Evolutionary conservation across 352 stramenopile genomes (phyloP).

Genomic region (Plasmopara muralis): DNA sequence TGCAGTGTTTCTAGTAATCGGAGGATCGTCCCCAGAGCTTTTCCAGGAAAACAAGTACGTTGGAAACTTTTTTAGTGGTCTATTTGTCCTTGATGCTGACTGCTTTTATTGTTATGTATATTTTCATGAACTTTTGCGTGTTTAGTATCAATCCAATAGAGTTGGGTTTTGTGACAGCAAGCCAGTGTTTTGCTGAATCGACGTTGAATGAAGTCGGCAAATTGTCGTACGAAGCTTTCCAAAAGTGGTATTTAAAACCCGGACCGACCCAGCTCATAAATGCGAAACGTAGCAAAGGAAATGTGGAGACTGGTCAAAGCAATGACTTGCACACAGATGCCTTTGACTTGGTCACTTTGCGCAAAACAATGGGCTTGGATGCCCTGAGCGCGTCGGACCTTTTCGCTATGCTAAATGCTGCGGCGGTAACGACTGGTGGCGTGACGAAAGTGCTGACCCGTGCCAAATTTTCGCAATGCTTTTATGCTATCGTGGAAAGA

Average conservation of each 20-base stretch:
- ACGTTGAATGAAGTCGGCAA: constrained; percentile 52
- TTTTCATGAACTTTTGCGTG: not conserved
- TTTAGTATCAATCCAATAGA: constrained; percentile 55
- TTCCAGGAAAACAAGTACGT: constrained; percentile 67
- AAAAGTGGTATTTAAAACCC: constrained; percentile 70
- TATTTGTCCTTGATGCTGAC: not conserved
- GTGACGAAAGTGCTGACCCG: constrained; percentile 34
- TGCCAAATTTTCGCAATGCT: constrained; percentile 64
- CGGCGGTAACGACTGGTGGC: constrained; percentile 14
- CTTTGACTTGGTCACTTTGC: constrained; percentile 28
- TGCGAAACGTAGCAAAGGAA: constrained; percentile 5
- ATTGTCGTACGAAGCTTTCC: constrained; percentile 70
- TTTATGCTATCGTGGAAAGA: constrained; percentile 54
- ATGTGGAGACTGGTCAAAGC: constrained; percentile 1
- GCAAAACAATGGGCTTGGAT: constrained; percentile 47
- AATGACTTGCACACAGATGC: constrained; percentile 15
- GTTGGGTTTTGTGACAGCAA: constrained; percentile 58
- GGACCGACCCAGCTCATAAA: constrained; percentile 38
- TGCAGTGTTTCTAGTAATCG: constrained; percentile 77
- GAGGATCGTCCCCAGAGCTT: constrained; percentile 53
- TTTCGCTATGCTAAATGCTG: constrained; percentile 45
- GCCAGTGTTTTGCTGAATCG: constrained; percentile 72
- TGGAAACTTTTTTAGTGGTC: not conserved
- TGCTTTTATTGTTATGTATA: not conserved
- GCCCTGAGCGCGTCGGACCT: constrained; percentile 50